A percentile compares a stretch with the other conserved stretches of the same genome.
These are phyloP conservation scores for Quercus parvula DNA, from an alignment of 306 rosid genomes.

Conservation along the genomic window DNA sequence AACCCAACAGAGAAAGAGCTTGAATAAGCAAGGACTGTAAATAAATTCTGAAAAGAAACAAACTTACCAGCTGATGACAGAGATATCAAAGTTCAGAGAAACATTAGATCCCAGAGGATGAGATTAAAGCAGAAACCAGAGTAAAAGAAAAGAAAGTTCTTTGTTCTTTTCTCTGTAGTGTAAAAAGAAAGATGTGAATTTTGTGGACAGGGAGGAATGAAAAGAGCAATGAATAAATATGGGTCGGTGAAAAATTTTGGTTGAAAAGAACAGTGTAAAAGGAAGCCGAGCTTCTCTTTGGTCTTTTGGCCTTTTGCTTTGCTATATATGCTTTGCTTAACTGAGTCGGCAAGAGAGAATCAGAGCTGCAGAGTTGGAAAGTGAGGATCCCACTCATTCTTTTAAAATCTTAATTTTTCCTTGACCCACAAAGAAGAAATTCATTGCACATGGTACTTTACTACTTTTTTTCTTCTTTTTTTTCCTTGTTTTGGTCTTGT, in stretches of 20 bases:
- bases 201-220: background rate
- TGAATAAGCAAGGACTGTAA: no score
- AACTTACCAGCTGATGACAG: background rate
- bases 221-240: background rate
- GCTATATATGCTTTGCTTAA: slow-evolving; percentile 11
- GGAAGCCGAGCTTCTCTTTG: slow-evolving; percentile 13
- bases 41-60: no score
- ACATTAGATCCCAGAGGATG: slow-evolving; percentile 2
- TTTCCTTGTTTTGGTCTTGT: no score
- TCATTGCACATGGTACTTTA: slow-evolving; percentile 8
- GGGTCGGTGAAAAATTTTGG: background rate
- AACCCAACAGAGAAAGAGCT: no score
- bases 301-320: background rate
- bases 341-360: background rate
- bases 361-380: background rate
- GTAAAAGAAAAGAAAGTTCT: background rate
- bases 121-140: background rate
- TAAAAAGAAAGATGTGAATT: background rate
- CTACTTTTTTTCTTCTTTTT: background rate
- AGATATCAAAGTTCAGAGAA: background rate
- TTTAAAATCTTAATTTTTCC: slow-evolving; percentile 6
- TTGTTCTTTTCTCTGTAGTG: background rate
- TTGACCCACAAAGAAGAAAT: slow-evolving; percentile 1
- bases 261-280: background rate
- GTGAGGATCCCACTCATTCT: slow-evolving; percentile 21